phyloP scores from a whole-genome alignment of 2,329 filamentous ascomycete species.

The Colletotrichum trifolii region DNA sequence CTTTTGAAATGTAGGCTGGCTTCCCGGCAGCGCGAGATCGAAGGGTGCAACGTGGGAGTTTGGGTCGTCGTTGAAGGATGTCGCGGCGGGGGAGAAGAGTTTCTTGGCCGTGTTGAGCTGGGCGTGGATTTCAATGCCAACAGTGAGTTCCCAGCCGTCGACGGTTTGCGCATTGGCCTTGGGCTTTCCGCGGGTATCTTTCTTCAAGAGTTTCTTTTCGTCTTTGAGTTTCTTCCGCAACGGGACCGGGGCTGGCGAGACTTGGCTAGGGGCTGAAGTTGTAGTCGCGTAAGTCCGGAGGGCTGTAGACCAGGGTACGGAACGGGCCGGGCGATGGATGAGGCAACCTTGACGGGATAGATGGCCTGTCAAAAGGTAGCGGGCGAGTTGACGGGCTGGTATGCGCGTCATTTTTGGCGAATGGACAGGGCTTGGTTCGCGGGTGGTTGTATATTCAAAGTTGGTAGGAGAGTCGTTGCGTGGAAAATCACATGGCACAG shows the following conservation, averaged over 20 bases:
- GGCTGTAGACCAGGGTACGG: constrained; percentile 27
- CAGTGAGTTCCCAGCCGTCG: constrained; percentile 88
- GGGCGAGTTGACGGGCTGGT: constrained; percentile 56
- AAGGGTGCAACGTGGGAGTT: constrained; percentile 92
- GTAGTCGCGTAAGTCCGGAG: constrained; percentile 42
- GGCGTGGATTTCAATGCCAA: constrained; percentile 97
- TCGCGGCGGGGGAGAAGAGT: constrained; percentile 82
- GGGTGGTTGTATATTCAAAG: background rate
- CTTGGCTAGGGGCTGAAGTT: constrained; percentile 38
- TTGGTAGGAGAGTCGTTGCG: background rate
- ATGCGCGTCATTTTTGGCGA: constrained; percentile 55
- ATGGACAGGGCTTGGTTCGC: background rate
- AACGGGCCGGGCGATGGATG: constrained; percentile 26
- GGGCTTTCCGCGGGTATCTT: constrained; percentile 62
- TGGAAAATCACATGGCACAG: no score
- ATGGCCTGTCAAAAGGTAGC: constrained; percentile 60
- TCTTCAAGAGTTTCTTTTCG: constrained; percentile 76
- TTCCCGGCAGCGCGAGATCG: constrained; percentile 89
- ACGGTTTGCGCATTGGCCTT: constrained; percentile 63
- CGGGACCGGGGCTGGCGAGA: constrained; percentile 52
- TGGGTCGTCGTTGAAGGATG: constrained; percentile 73
- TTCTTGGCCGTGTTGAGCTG: constrained; percentile 91
- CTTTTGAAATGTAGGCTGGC: constrained; percentile 86
- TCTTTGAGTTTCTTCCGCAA: constrained; percentile 80
- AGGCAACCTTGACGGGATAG: constrained; percentile 57